Evolutionary conservation across 2,329 filamentous ascomycete species (phyloP), one percentile per base, ranked within the genome.

Genomic region (Gnomoniopsis sp.): DNA sequence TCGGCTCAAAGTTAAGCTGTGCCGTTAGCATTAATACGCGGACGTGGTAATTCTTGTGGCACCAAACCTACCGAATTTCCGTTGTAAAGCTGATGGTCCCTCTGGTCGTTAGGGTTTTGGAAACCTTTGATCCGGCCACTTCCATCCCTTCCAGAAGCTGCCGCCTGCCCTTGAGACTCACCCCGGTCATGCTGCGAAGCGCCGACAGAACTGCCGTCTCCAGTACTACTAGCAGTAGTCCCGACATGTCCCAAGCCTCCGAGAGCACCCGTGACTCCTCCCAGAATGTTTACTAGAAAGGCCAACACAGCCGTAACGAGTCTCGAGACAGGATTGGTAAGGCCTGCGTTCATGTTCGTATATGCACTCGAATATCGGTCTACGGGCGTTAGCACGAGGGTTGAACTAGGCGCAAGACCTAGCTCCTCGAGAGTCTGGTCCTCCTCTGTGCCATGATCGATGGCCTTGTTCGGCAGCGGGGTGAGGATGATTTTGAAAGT

Each of bases 401-500:
- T 98, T 1, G 91, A 89, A 6, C 86, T 92, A 0, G 93, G 92
- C 0, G 85, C 81, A 0, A 96, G 78, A 1, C 87, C 90, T 8
- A 96, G 79, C 6, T 89, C 86, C 15, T 79, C 75, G 0, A 97
- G 79, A 0, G 81, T 79, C 63, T 87, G 78, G 38, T 79, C 80
- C 72, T 97, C 93, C 63, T 97, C 92, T 12, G 60, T 51, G 0
- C 83, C 80, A 4, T 87, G 83, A 36, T 88, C 87, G 59, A 98
- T 86, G 11, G 82, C 85, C 63, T 84, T 85, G 70, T 88, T 95
- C 1, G 91, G 90, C 21, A 86, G 75, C 0, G 93, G 93, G 0
- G 89, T 87, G 2, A 96, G 79, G 38, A 97, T 87, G 50, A 96
- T 85, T 68, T 92, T 91, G 75, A 98, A 93, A 14, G 82, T 88